These are phyloP conservation scores for Albizia julibrissin DNA, from an alignment of 306 rosid genomes.

Conservation along the genomic window DNA sequence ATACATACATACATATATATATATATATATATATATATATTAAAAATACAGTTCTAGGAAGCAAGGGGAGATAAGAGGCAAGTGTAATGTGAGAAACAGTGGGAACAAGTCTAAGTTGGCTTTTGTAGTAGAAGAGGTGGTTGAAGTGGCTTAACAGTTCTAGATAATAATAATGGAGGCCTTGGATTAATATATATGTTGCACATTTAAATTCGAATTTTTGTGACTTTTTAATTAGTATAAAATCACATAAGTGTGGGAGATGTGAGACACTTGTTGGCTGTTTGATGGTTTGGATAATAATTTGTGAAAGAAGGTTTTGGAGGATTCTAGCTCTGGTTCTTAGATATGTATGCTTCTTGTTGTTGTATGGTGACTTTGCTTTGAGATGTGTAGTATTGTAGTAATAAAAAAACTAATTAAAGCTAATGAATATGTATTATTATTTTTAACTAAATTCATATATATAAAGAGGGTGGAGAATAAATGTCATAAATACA, in stretches of 20 bases:
- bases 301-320: neutral
- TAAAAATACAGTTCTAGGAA: too few relatives aligned
- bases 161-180: neutral
- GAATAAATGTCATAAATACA: too few relatives aligned
- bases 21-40: too few relatives aligned
- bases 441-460: too few relatives aligned
- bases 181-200: neutral
- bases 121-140: constrained; percentile 32
- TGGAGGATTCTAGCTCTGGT: neutral
- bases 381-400: neutral
- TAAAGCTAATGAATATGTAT: too few relatives aligned
- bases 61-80: constrained; percentile 49
- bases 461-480: too few relatives aligned
- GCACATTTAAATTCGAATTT: neutral
- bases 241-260: neutral
- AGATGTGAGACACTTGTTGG: neutral
- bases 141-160: neutral
- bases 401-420: too few relatives aligned
- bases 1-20: too few relatives aligned
- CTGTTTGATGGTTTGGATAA: neutral
- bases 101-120: neutral
- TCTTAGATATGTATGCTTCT: neutral
- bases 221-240: neutral
- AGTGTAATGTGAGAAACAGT: neutral
- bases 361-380: neutral